Conservation (phyloP, 1,284 basidiomycete species). For the Wallemia mellicola region DNA sequence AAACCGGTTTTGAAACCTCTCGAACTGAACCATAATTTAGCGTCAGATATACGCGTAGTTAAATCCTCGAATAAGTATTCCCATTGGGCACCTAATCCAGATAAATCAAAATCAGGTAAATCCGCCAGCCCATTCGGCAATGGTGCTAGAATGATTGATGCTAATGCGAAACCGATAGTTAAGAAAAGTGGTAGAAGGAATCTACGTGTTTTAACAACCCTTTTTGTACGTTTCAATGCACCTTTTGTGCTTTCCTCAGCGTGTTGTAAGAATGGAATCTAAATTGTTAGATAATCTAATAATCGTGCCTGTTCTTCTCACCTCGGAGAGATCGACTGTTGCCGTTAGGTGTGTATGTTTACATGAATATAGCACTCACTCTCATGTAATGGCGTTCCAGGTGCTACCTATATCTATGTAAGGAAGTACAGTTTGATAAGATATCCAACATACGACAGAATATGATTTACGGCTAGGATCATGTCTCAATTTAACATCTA, state of each 20-base stretch:
- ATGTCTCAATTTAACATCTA: neutral
- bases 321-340: neutral
- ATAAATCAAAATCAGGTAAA: constrained; percentile 8
- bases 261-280: constrained; percentile 9
- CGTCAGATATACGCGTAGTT: constrained; percentile 29
- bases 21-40: constrained; percentile 40
- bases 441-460: neutral
- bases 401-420: constrained; percentile 8
- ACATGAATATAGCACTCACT: constrained; percentile 10
- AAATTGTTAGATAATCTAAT: neutral
- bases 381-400: constrained; percentile 16
- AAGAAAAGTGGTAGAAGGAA: constrained; percentile 4
- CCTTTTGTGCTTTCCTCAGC: constrained; percentile 2
- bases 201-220: constrained; percentile 8
- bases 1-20: constrained; percentile 65
- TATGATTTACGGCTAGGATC: neutral
- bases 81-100: constrained; percentile 12
- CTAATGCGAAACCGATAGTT: constrained; percentile 4
- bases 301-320: neutral
- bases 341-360: neutral
- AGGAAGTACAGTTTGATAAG: neutral
- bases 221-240: constrained; percentile 4
- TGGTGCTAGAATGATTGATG: constrained; percentile 3
- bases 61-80: constrained; percentile 7
- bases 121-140: constrained; percentile 5